Evolutionary conservation across 2,329 filamentous ascomycete genomes (phyloP), one percentile per base, ranked within the genome.

Genomic region (Proliferodiscus dingleyae): DNA sequence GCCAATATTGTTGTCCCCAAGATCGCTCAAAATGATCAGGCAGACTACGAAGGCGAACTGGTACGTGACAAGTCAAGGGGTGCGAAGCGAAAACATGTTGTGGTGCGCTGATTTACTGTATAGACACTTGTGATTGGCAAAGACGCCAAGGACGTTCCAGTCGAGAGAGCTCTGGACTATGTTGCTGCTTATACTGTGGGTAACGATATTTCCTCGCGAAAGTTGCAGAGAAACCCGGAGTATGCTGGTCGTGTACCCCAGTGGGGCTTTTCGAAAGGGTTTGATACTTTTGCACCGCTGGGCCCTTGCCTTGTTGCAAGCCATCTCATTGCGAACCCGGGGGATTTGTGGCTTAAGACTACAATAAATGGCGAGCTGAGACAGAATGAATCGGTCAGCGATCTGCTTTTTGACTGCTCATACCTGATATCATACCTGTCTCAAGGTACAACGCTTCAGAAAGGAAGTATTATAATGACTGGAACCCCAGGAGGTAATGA

Each of bases 191-290:
- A 70, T 49, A 73, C 71, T 0, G 71, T 72, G 24, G 67, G 74
- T 34, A 80, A 80, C 52, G 77, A 80, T 40, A 64, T 79, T n/a
- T 77, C 75, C 0, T 71, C 73, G 0, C 63, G 77, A 4, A 71
- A 71, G 23, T 67, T 68, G 55, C 77, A 80, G 56, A 60, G 72
- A n/a, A 73, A 80, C 39, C 74, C 77, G 2, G 61, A 57, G 6
- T 64, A 64, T 28, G 66, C 4, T 58, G 59, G 11, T 62, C 68
- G 11, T 62, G 66, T 47, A 57, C 65, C 38, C 64, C 70, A 73
- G 49, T 72, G 66, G 64, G 64, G 64, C 13, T 73, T 69, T 46
- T 59, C 56, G 43, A 73, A 73, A 47, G 64, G 66, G 2, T 73
- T 73, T 49, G 71, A 73, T 47, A 68, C 62, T 5, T 72, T 66